A percentile compares a stretch with the other conserved stretches of the same genome.
Evolutionary conservation across 768 basidiomycete species (phyloP).

Genomic region (Tulasnella sp.): DNA sequence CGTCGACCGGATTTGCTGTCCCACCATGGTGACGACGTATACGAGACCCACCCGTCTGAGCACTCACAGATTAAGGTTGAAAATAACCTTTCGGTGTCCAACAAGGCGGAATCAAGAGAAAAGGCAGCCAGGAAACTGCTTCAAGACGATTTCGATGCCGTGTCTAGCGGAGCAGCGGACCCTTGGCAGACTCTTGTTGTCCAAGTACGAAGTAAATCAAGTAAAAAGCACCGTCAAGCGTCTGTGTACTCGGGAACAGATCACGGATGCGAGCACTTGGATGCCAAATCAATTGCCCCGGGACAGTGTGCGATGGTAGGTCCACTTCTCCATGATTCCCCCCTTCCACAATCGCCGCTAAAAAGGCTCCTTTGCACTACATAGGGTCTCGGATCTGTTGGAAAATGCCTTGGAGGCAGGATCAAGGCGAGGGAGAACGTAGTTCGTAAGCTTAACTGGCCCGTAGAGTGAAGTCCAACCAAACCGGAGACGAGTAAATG

Average conservation of each 20-base stretch:
- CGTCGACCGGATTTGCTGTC: conserved; percentile 17
- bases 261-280: background rate
- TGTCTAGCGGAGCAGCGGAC: background rate
- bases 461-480: background rate
- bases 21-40: conserved; percentile 8
- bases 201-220: background rate
- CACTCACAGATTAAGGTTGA: conserved; percentile 12
- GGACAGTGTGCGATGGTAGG: background rate
- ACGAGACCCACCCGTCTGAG: conserved; percentile 17
- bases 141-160: background rate
- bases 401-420: background rate
- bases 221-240: background rate
- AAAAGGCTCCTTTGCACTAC: background rate
- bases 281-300: background rate
- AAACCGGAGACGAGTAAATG: background rate
- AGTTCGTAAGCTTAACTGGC: too few relatives aligned
- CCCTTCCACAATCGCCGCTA: too few relatives aligned
- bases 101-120: background rate
- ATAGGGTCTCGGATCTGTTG: background rate
- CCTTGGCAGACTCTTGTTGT: background rate
- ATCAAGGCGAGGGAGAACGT: background rate
- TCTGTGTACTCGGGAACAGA: background rate
- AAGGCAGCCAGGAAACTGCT: background rate
- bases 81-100: background rate
- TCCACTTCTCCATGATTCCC: background rate